Evolutionary conservation across 805 yeast genomes (phyloP), one percentile per base, ranked within the genome.

Genomic region (Ascoidea asiatica): DNA sequence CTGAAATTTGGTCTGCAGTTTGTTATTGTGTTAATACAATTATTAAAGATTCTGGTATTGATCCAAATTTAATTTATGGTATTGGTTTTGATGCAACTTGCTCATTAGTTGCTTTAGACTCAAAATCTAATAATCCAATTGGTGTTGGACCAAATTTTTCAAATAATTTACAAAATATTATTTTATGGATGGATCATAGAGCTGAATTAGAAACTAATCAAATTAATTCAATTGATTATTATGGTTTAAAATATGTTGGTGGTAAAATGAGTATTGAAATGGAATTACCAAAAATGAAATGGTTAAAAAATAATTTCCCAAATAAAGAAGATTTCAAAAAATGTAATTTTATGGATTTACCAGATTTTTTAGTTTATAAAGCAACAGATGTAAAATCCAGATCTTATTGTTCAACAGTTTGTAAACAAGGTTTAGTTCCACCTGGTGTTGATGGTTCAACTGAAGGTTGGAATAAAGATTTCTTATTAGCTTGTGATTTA

Each of bases 121-220:
- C 81, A 51, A 58, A 66, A 4, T 67, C 72, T 40, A 84, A 82
- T 53, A 59, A 67, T 41, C 95, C 95, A 3, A 71, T 86, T 39
- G 86, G 82, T 1, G 97, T 88, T 15, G 98, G 98, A 7, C 97
- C 98, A 1, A 85, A 89, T 58, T 90, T 86, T 59, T 50, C 63
- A 33, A 79, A 86, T 54, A 52, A 66, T 41, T 73, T 72, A 49
- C 95, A 89, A 58, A 88, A 92, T 62, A 81, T 92, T 55, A 78
- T 92, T 43, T 64, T 92, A 50, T 92, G 98, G 98, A 90, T 92
- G 97, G 98, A 92, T 65, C 98, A 92, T 62, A 75, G 98, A 50
- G 97, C 97, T 0, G 79, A 72, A 15, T 66, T 69, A 5, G 96
- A 90, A 59, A 88, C 96, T 13, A 66, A 76, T 45, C 74, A 67